Conservation (phyloP, 208 protist genomes). For the Crithidia sp. region DNA sequence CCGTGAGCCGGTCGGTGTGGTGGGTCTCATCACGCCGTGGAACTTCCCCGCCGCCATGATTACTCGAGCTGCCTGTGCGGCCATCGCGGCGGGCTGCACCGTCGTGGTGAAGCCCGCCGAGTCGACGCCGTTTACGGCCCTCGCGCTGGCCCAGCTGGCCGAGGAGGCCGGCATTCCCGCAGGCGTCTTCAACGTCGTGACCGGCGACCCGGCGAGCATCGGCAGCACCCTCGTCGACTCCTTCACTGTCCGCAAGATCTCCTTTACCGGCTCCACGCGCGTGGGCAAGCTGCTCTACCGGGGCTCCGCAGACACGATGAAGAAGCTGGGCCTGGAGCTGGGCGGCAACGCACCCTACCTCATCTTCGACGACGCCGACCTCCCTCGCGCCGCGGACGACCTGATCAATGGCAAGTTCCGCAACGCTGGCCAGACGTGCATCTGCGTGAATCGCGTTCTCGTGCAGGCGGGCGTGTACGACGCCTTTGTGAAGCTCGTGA, state of each 20-base stretch:
- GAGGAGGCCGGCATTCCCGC: constrained; percentile 72
- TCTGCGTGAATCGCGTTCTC: constrained; percentile 82
- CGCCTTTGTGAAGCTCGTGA: constrained; percentile 55
- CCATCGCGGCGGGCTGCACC: constrained; percentile 91
- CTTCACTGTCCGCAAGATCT: constrained; percentile 79
- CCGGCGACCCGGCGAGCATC: constrained; percentile 70
- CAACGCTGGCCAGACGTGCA: constrained; percentile 92
- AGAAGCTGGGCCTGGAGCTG: constrained; percentile 88
- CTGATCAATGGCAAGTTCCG: constrained; percentile 79
- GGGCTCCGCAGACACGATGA: constrained; percentile 69
- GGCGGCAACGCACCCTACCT: constrained; percentile 93
- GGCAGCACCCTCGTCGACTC: constrained; percentile 62
- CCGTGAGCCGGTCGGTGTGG: constrained; percentile 86
- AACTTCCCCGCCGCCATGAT: constrained; percentile 93
- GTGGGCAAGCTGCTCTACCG: constrained; percentile 78
- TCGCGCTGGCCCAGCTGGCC: constrained; percentile 76
- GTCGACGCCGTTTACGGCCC: constrained; percentile 78
- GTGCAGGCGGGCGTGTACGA: constrained; percentile 76
- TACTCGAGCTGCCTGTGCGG: constrained; percentile 72
- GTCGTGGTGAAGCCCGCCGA: constrained; percentile 91
- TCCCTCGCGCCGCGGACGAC: constrained; percentile 65
- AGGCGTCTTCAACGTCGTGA: constrained; percentile 88
- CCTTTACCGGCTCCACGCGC: constrained; percentile 88
- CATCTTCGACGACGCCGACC: constrained; percentile 89
- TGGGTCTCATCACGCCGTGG: constrained; percentile 92